Evolutionary conservation across 345 rosid species (phyloP).

Genomic region (Melaleuca quinquenervia): DNA sequence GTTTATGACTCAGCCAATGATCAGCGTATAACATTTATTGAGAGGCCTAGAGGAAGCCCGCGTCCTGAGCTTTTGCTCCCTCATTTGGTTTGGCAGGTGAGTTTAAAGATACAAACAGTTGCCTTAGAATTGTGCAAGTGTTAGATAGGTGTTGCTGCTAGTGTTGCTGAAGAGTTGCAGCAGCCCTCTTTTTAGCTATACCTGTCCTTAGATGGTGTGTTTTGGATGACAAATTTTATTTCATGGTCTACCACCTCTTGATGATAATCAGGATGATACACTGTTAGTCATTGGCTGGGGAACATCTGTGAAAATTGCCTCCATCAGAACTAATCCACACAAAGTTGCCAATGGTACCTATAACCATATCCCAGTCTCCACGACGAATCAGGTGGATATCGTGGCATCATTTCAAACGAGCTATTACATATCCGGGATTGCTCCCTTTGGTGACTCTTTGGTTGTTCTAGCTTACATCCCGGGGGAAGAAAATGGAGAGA

Average conservation of each 20-base stretch:
- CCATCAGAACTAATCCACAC: conserved; percentile 55
- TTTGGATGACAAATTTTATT: not conserved
- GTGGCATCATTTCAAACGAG: conserved; percentile 98
- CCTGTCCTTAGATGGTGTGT: not conserved
- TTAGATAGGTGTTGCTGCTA: not conserved
- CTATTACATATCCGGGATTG: conserved; percentile 97
- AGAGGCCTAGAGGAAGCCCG: conserved; percentile 88
- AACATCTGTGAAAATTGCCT: conserved; percentile 79
- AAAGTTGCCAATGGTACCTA: conserved; percentile 60
- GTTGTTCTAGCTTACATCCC: conserved; percentile 94
- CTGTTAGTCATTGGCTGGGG: conserved; percentile 99
- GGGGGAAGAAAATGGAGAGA: conserved; percentile 71
- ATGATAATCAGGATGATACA: conserved; percentile 58
- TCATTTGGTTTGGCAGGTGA: conserved; percentile 97
- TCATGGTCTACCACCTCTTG: not conserved
- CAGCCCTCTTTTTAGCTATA: not conserved
- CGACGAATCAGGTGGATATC: conserved; percentile 78
- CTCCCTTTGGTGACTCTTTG: conserved; percentile 98
- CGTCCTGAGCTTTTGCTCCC: conserved; percentile 86
- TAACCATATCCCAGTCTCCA: conserved; percentile 36
- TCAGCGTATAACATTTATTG: conserved; percentile 91
- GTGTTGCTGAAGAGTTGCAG: not conserved
- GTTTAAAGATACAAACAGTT: conserved; percentile 2
- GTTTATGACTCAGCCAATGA: conserved; percentile 89
- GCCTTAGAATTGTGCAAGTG: not conserved